Conservation (phyloP, 1,139 yeast species). For the Candida tropicalis region DNA sequence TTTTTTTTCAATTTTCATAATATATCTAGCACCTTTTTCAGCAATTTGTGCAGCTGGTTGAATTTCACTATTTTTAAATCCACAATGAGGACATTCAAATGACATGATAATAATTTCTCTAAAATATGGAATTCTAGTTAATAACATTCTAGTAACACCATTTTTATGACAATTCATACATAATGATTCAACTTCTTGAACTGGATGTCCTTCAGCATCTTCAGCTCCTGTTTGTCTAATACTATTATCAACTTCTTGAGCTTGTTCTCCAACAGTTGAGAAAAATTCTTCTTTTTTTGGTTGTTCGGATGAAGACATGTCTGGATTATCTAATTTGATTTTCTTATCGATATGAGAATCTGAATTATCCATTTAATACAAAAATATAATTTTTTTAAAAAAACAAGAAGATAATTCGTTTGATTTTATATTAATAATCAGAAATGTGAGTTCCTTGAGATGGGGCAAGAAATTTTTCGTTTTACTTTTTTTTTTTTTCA, state of each 20-base stretch:
- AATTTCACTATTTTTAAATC: conserved; percentile 85
- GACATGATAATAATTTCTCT: conserved; percentile 93
- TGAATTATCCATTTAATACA: conserved; percentile 1
- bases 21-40: conserved; percentile 81
- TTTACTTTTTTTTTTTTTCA: conserved; percentile 7
- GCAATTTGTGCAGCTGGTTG: conserved; percentile 92
- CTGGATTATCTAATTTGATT: conserved; percentile 12
- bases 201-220: conserved; percentile 94
- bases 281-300: conserved; percentile 45
- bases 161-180: conserved; percentile 94
- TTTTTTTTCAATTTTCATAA: conserved; percentile 67
- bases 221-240: conserved; percentile 57
- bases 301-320: conserved; percentile 12
- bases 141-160: conserved; percentile 79
- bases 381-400: too few species aligned
- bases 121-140: conserved; percentile 91
- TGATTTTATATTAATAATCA: neutral
- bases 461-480: neutral
- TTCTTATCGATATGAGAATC: conserved; percentile 20
- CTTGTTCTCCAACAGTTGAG: conserved; percentile 62
- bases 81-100: conserved; percentile 94
- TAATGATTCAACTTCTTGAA: conserved; percentile 89
- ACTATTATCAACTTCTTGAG: conserved; percentile 36
- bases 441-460: neutral
- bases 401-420: too few species aligned